These are phyloP conservation scores for Pseudogymnoascus sp. DNA, from an alignment of 2,329 filamentous ascomycete genomes.

Conservation along the genomic window DNA sequence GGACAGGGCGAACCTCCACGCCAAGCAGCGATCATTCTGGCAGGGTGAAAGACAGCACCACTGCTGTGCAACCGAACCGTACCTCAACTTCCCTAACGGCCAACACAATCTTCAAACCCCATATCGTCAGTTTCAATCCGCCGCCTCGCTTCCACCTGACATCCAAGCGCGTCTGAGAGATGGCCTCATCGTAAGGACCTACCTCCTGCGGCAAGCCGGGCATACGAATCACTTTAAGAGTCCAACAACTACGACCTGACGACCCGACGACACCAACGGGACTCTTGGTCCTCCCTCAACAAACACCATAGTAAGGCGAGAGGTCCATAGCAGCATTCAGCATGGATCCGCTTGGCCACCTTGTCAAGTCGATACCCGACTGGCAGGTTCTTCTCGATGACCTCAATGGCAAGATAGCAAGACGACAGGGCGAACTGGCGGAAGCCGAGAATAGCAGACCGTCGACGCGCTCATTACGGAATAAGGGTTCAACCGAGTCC, in stretches of 20 bases:
- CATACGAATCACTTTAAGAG: background rate
- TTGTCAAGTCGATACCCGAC: conserved; percentile 48
- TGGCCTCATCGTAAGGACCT: background rate
- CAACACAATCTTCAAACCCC: background rate
- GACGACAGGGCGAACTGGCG: conserved; percentile 53
- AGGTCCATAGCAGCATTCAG: background rate
- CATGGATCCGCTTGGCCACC: conserved; percentile 48
- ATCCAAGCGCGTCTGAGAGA: background rate
- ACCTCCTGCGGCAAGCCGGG: background rate
- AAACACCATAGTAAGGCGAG: background rate
- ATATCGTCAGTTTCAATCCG: background rate
- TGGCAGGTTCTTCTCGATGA: conserved; percentile 53
- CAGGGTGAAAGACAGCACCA: background rate
- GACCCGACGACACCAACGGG: background rate
- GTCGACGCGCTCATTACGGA: conserved; percentile 26
- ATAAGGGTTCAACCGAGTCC: conserved; percentile 28
- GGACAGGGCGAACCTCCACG: background rate
- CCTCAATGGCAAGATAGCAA: conserved; percentile 50
- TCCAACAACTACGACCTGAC: background rate
- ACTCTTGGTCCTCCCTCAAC: background rate
- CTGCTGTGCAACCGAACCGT: background rate
- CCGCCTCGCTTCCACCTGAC: background rate
- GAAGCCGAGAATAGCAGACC: conserved; percentile 30
- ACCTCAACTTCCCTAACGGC: background rate
- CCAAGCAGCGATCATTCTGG: background rate